Evolutionary conservation across 2,329 filamentous ascomycete genomes (phyloP).

Genomic region (Fusarium sp.): DNA sequence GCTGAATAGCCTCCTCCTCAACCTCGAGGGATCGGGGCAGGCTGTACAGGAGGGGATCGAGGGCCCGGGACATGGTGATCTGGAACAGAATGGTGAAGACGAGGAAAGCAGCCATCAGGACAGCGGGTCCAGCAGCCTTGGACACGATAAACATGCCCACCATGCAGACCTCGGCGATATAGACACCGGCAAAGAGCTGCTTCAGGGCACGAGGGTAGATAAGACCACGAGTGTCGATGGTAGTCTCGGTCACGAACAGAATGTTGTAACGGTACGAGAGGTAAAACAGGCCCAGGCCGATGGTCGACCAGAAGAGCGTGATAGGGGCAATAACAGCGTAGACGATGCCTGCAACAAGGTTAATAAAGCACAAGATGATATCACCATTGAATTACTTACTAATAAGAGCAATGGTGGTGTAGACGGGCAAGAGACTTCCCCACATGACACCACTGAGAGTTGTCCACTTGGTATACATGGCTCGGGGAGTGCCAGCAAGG

Average conservation of each 20-base stretch:
- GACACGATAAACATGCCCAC: slow-evolving; percentile 84
- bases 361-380: slow-evolving; percentile 21
- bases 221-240: slow-evolving; percentile 88
- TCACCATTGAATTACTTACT: slow-evolving; percentile 54
- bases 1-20: slow-evolving; percentile 56
- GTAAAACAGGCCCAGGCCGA: slow-evolving; percentile 84
- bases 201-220: slow-evolving; percentile 90
- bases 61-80: slow-evolving; percentile 74
- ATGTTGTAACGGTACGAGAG: slow-evolving; percentile 89
- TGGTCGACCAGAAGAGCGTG: slow-evolving; percentile 81
- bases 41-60: slow-evolving; percentile 78
- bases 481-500: slow-evolving; percentile 81
- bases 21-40: slow-evolving; percentile 72
- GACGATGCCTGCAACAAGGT: slow-evolving; percentile 65
- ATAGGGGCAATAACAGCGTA: slow-evolving; percentile 89
- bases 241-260: slow-evolving; percentile 81
- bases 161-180: slow-evolving; percentile 82
- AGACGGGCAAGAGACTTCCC: slow-evolving; percentile 81
- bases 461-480: slow-evolving; percentile 81
- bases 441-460: slow-evolving; percentile 76
- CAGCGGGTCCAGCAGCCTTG: slow-evolving; percentile 74
- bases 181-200: slow-evolving; percentile 85
- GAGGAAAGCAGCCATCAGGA: slow-evolving; percentile 81
- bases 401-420: slow-evolving; percentile 80
- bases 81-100: slow-evolving; percentile 84